Conservation (phyloP, 2,329 filamentous ascomycete species). For the Calonectria pseudoreteaudii region DNA sequence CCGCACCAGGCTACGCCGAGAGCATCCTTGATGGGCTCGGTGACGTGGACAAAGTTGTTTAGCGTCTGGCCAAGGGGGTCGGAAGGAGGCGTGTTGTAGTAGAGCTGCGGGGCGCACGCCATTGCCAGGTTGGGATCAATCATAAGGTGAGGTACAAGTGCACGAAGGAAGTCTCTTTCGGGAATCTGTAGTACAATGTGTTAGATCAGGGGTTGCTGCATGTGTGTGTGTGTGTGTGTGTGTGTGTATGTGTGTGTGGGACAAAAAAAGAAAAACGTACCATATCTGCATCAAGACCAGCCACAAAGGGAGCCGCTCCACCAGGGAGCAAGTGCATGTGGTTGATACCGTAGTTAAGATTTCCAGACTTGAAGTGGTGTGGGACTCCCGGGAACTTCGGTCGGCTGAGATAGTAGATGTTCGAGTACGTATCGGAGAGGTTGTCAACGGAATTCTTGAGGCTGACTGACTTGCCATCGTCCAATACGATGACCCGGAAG, state of each 20-base stretch:
- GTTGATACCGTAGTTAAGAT: not conserved
- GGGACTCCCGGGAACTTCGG: not conserved
- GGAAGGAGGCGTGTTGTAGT: not conserved
- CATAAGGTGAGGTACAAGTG: not conserved
- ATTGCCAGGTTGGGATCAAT: not conserved
- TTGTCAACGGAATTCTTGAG: not conserved
- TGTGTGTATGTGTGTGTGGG: not conserved
- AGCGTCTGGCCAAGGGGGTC: not conserved
- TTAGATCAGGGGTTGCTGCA: not conserved
- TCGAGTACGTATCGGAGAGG: not conserved
- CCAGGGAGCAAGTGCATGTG: not conserved
- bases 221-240: not conserved
- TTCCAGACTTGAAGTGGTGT: not conserved
- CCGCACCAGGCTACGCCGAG: not conserved
- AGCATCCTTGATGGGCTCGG: not conserved
- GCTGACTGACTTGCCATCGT: not conserved
- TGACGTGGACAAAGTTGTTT: not conserved
- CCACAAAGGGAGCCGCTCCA: not conserved
- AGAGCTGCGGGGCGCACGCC: not conserved
- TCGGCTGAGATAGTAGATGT: not conserved
- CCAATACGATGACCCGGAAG: not conserved
- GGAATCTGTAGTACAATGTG: not conserved
- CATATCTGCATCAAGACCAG: not conserved
- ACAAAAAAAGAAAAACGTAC: not conserved
- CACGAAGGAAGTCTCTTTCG: not conserved